Evolutionary conservation across 345 rosid genomes (phyloP), one percentile per base, ranked within the genome.

Genomic region (Citrus maxima): DNA sequence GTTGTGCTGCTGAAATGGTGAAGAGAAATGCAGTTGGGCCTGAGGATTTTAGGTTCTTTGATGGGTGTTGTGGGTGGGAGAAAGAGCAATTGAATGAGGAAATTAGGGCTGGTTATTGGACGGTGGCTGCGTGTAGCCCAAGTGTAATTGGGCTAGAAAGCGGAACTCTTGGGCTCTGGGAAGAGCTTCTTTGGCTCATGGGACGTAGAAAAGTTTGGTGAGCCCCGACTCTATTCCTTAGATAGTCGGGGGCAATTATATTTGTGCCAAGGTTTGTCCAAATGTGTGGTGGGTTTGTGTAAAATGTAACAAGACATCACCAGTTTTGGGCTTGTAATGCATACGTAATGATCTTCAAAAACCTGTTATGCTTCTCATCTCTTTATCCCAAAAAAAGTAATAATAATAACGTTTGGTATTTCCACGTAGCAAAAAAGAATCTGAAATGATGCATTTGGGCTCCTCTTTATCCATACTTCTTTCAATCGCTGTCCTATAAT

Each of bases 21-120:
- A 91, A 90, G 88, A 89, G 92, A 79, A 91, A 90, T 58, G 81
- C 80, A 66, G 84, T 90, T 22, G 93, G 88, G 80, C 83, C 88
- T 38, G 90, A 80, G 55, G 97, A 96, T 84, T 82, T 92, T 64
- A 91, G 95, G 85, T 93, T 96, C 88, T 96, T 96, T 66, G 93
- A 90, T 74, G 99, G 98, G 13, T 89, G 89, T 59, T 91, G 93
- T 55, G 91, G 95, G 77, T 96, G 99, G 99, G 92, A 89, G 42
- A 86, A 81, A 40, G 95, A 88, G 35, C 99, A 91, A 76, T 71
- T 96, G 87, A 82, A 83, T 66, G 93, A 93, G 74, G 99, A 96
- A 85, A 90, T 91, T 4, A 85, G 88, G 82, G 91, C 94, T 18
- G 95, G 95, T 25, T 92, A 86, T 78, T 94, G 99, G 99, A 87